Percentiles rank a stretch among this genome's conserved stretches.
Conservation (phyloP, 108 stramenopile species). For the Licmophora abbreviata region DNA sequence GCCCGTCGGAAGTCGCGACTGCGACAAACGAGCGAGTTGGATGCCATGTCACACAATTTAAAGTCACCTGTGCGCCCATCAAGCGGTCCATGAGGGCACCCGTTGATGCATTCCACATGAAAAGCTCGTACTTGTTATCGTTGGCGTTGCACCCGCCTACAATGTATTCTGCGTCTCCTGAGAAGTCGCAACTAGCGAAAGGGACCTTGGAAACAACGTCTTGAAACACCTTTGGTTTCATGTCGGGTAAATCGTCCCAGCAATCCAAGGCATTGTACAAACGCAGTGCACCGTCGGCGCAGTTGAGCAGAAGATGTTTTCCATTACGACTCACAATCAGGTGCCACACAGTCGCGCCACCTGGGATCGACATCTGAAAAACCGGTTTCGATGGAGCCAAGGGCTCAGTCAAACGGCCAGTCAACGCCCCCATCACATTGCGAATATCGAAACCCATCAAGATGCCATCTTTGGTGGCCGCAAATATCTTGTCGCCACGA, state of each 20-base stretch:
- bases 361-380: slow-evolving; percentile 44
- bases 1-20: slow-evolving; percentile 68
- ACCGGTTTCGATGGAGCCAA: slow-evolving; percentile 1
- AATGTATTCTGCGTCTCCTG: slow-evolving; percentile 70
- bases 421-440: too few relatives aligned
- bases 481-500: slow-evolving; percentile 51
- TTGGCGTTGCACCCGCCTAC: slow-evolving; percentile 60
- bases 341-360: slow-evolving; percentile 45
- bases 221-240: slow-evolving; percentile 32
- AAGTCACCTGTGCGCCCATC: slow-evolving; percentile 45
- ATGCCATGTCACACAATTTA: slow-evolving; percentile 68
- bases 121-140: slow-evolving; percentile 49
- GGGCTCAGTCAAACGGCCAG: too few relatives aligned
- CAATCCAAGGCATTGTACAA: slow-evolving; percentile 54
- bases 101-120: slow-evolving; percentile 67
- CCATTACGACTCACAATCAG: slow-evolving; percentile 60
- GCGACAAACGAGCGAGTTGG: slow-evolving; percentile 77
- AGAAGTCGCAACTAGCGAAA: slow-evolving; percentile 64
- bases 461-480: slow-evolving; percentile 50
- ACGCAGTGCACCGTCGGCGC: slow-evolving; percentile 57
- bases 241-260: slow-evolving; percentile 12
- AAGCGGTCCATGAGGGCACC: slow-evolving; percentile 72
- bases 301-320: slow-evolving; percentile 51
- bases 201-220: slow-evolving; percentile 59
- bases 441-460: slow-evolving; percentile 44